Conservation (phyloP, 352 stramenopile genomes). For the Pythium pyrilobum region DNA sequence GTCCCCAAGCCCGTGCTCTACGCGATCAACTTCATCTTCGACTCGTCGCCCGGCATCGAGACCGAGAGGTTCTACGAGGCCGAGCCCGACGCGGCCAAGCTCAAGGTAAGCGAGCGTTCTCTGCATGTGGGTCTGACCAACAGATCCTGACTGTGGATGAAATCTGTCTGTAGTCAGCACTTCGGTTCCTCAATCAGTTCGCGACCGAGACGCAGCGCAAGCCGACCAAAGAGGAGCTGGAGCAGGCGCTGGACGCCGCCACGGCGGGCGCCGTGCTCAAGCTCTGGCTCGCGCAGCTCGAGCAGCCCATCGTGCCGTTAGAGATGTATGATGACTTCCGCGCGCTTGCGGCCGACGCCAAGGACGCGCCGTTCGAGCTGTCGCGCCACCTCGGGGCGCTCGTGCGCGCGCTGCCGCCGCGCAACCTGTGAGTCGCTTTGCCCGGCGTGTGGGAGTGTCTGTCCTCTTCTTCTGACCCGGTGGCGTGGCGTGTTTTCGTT, state of each 20-base stretch:
- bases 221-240: conserved; percentile 55
- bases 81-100: conserved; percentile 36
- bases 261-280: conserved; percentile 58
- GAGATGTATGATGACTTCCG: conserved; percentile 60
- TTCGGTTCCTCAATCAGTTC: conserved; percentile 69
- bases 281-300: conserved; percentile 58
- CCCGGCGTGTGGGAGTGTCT: too few species aligned
- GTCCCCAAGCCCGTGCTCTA: conserved; percentile 52
- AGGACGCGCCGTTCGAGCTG: conserved; percentile 44
- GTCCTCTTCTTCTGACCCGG: background rate
- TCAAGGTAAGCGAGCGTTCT: conserved; percentile 60
- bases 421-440: conserved; percentile 54
- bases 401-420: conserved; percentile 47
- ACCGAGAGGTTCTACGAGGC: conserved; percentile 67
- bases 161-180: conserved; percentile 18
- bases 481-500: background rate
- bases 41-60: conserved; percentile 74
- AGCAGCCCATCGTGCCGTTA: conserved; percentile 60
- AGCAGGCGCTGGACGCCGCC: conserved; percentile 45
- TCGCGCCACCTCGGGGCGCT: conserved; percentile 53
- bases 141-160: too few species aligned
- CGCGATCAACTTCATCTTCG: conserved; percentile 80
- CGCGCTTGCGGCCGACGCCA: conserved; percentile 33
- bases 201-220: conserved; percentile 29
- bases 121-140: too few species aligned